A percentile compares a stretch with the other conserved stretches of the same genome.
These are phyloP conservation scores for Gremmenia infestans DNA, from an alignment of 2,329 filamentous ascomycete species.

Conservation along the genomic window DNA sequence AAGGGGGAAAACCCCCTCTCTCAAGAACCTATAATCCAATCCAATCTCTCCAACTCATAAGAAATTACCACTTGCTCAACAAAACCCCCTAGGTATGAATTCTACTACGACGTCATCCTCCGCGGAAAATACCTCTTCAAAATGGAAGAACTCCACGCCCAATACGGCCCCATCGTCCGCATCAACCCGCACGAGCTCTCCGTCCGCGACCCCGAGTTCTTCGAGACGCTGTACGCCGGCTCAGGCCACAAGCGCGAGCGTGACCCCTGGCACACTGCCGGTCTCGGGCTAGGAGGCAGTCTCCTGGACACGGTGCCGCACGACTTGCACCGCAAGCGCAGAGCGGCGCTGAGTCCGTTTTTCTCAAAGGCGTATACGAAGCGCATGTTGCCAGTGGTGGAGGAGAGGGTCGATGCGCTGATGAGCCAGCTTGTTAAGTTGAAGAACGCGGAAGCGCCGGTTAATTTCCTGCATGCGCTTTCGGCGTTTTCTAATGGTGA, in stretches of 20 bases:
- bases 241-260: slow-evolving; percentile 10
- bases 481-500: slow-evolving; percentile 15
- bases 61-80: not conserved
- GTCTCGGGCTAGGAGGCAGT: slow-evolving; percentile 5
- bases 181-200: slow-evolving; percentile 38
- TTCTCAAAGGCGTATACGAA: slow-evolving; percentile 16
- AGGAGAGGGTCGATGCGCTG: slow-evolving; percentile 13
- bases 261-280: slow-evolving; percentile 11
- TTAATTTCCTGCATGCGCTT: slow-evolving; percentile 13
- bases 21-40: no score
- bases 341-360: slow-evolving; percentile 20
- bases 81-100: slow-evolving; percentile 18
- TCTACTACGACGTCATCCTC: slow-evolving; percentile 40
- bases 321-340: slow-evolving; percentile 16
- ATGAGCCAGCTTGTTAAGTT: slow-evolving; percentile 1
- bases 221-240: slow-evolving; percentile 35
- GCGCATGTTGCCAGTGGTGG: slow-evolving; percentile 14
- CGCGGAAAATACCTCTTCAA: slow-evolving; percentile 40
- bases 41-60: not conserved
- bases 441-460: slow-evolving; percentile 2
- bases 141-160: slow-evolving; percentile 38
- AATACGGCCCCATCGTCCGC: slow-evolving; percentile 37
- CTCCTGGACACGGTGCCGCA: slow-evolving; percentile 7
- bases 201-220: slow-evolving; percentile 33
- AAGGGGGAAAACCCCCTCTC: no score